Evolutionary conservation across 1,139 yeast genomes (phyloP), one percentile per base, ranked within the genome.

Genomic region (Casaregolazyma lundiana): DNA sequence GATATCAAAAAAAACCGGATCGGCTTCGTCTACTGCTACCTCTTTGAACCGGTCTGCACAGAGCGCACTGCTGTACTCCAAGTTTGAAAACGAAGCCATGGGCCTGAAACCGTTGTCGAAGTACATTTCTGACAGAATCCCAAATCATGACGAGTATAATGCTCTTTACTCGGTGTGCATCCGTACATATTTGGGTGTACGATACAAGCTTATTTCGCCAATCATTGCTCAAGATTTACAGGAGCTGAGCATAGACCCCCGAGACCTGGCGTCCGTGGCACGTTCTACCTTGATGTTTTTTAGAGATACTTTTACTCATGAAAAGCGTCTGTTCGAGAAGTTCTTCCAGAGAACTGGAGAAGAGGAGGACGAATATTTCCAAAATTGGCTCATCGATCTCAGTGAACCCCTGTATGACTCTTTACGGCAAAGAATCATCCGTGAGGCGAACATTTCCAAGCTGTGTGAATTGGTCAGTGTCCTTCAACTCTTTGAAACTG

Each of bases 341-440:
- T 75, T 82, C 46, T 87, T 85, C 60, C 58, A 68, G 3, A 16
- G 17, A 22, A 17, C 38, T 17, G 43, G 22, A 4, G 36, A 34
- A 5, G 60, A 60, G 22, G 58, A 62, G 15, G 56, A 53, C n/a
- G 60, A 60, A 5, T 69, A 67, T 19, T 66, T 81, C 46, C 70
- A 73, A 51, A 67, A 68, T 9, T 87, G 87, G 78, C 75, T 85
- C 49, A 76, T 73, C 38, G 73, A 71, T 24, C 57, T 85, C 4
- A 70, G 87, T 38, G 96, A 88, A 39, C 94, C 95, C 0, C 67
- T 90, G 21, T 84, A 88, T 58, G 94, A 86, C 54, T 65, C 72
- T 1, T 64, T 87, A 26, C 72, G 97, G 50, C 76, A 80, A 48
- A 70, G 76, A 42, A 77, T 87, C 2, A 71, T 89, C 35, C 75